These are phyloP conservation scores for Trichoderma sp. DNA, from an alignment of 2,329 filamentous ascomycete species.

Conservation along the genomic window DNA sequence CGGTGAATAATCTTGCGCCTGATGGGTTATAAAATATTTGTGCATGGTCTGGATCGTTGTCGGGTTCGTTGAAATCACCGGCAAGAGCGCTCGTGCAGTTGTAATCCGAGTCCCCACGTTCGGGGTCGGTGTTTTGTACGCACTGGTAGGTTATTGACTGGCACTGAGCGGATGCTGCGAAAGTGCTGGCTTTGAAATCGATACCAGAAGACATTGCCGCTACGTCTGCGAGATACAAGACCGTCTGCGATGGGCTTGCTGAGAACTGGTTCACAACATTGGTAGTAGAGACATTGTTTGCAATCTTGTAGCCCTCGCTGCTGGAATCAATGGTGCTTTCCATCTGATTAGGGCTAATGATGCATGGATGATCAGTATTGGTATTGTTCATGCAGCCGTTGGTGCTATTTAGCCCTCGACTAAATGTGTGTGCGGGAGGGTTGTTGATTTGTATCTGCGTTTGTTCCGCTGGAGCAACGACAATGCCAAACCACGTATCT, in stretches of 20 bases:
- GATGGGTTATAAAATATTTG: neutral
- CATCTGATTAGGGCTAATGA: neutral
- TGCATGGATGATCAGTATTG: neutral
- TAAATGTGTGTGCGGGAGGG: neutral
- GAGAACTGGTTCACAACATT: neutral
- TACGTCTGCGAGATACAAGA: neutral
- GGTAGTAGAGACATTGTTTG: neutral
- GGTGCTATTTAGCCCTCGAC: neutral
- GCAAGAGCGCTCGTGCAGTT: neutral
- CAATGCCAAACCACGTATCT: constrained; percentile 10
- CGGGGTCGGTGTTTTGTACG: too few relatives aligned
- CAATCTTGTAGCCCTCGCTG: neutral
- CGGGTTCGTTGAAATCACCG: neutral
- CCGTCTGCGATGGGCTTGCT: neutral
- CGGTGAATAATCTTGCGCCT: neutral
- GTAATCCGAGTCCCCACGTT: neutral
- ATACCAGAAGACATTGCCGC: neutral
- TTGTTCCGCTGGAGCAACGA: neutral
- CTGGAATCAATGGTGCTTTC: neutral
- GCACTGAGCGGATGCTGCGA: neutral
- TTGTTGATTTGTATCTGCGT: neutral
- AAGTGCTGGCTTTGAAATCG: constrained; percentile 2
- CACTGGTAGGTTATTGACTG: neutral
- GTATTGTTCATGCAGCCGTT: neutral
- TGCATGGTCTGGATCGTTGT: neutral